Conservation (phyloP, 768 basidiomycete genomes). For the Lentinula sp. region DNA sequence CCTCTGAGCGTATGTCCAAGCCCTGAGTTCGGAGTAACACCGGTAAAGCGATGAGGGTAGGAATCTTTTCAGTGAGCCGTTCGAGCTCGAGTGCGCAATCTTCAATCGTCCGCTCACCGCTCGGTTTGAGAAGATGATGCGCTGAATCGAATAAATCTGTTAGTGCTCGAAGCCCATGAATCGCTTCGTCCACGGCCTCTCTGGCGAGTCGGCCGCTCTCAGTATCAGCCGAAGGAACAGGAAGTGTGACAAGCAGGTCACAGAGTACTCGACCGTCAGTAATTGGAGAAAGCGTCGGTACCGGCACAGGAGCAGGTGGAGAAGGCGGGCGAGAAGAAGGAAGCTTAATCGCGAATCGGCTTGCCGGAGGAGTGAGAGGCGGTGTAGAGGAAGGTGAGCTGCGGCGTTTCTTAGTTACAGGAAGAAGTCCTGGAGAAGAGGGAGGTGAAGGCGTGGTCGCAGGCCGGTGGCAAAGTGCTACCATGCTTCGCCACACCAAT, state of each 20-base stretch:
- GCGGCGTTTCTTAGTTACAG: conserved; percentile 35
- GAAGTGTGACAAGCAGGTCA: conserved; percentile 53
- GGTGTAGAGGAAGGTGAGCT: conserved; percentile 38
- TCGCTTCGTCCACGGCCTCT: conserved; percentile 79
- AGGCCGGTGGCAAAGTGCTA: conserved; percentile 64
- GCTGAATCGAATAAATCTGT: conserved; percentile 50
- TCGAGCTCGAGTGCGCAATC: conserved; percentile 39
- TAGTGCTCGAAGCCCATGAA: conserved; percentile 55
- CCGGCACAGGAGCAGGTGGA: conserved; percentile 37
- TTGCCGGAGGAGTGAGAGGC: conserved; percentile 48
- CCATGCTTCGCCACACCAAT: conserved; percentile 66
- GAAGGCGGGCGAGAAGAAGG: conserved; percentile 64
- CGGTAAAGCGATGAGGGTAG: conserved; percentile 70
- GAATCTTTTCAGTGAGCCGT: conserved; percentile 53
- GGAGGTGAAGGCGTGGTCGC: conserved; percentile 31
- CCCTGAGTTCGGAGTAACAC: conserved; percentile 49
- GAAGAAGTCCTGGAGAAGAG: conserved; percentile 27
- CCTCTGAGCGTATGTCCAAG: conserved; percentile 33
- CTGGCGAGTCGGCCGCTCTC: conserved; percentile 51
- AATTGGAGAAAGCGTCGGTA: conserved; percentile 19
- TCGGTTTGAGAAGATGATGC: conserved; percentile 16
- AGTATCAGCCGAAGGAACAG: conserved; percentile 49
- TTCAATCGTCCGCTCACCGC: conserved; percentile 13
- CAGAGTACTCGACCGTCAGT: conserved; percentile 58
- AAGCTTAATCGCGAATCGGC: conserved; percentile 61